Percentiles rank a stretch among this genome's conserved stretches.
These are phyloP conservation scores for Plasmodium falciparum DNA, from an alignment of 169 alveolate genomes.

Conservation along the genomic window DNA sequence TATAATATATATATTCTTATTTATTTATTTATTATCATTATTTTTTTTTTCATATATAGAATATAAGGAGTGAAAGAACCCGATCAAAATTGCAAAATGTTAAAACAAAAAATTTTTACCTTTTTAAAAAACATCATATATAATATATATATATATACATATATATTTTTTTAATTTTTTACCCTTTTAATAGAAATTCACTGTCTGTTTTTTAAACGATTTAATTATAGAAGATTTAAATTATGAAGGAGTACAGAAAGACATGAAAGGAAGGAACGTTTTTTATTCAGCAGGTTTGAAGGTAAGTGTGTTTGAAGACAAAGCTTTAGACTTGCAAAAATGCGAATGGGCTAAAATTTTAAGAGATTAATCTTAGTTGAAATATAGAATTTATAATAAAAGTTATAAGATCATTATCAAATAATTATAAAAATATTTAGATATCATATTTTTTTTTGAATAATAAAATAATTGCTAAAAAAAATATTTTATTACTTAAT, in stretches of 20 bases:
- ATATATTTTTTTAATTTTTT: neutral
- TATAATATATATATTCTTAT: neutral
- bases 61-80: slow-evolving; percentile 65
- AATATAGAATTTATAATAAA: too few relatives aligned
- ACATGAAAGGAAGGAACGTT: slow-evolving; percentile 38
- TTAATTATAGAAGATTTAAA: slow-evolving; percentile 75
- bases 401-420: too few relatives aligned
- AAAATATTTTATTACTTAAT: too few relatives aligned
- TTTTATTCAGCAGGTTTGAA: slow-evolving; percentile 69
- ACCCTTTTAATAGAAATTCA: slow-evolving; percentile 34
- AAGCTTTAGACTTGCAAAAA: slow-evolving; percentile 67
- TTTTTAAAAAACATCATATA: neutral
- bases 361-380: slow-evolving; percentile 30
- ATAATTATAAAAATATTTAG: too few relatives aligned
- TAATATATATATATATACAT: neutral
- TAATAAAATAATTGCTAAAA: too few relatives aligned
- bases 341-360: slow-evolving; percentile 76
- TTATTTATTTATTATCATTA: neutral
- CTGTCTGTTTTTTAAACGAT: slow-evolving; percentile 66
- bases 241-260: slow-evolving; percentile 62
- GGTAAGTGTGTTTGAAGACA: slow-evolving; percentile 75
- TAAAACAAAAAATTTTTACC: slow-evolving; percentile 1
- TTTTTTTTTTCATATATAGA: slow-evolving; percentile 22
- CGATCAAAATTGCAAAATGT: slow-evolving; percentile 66
- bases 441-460: too few relatives aligned